Conservation (phyloP, 176 grass and related monocot species). For the maize (Zea mays) region Zm-B73-REFERENCE-NAM-5.0 NC_050096.1:264593501-264594000, state of each 20-base stretch:
- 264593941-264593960: slow-evolving; percentile 67
- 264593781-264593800: slow-evolving; percentile 96
- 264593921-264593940: slow-evolving; percentile 94
- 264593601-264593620: slow-evolving; percentile 71
- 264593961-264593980: slow-evolving; percentile 60
- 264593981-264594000: slow-evolving; percentile 79
- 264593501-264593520: slow-evolving; percentile 81
- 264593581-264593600: slow-evolving; percentile 70
- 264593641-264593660: slow-evolving; percentile 14
- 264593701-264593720: slow-evolving; percentile 69
- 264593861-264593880: slow-evolving; percentile 65
- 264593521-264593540: slow-evolving; percentile 68
- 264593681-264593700: slow-evolving; percentile 52
- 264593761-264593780: slow-evolving; percentile 96
- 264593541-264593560: slow-evolving; percentile 75
- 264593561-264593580: slow-evolving; percentile 83
- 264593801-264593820: slow-evolving; percentile 68
- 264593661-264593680: neutral
- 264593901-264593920: slow-evolving; percentile 66
- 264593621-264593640: slow-evolving; percentile 45
- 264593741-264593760: slow-evolving; percentile 74
- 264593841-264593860: slow-evolving; percentile 72
- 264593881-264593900: slow-evolving; percentile 64
- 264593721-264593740: slow-evolving; percentile 84
- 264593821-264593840: slow-evolving; percentile 78